Evolutionary conservation across 2,329 filamentous ascomycete genomes (phyloP), one percentile per base, ranked within the genome.

Genomic region (Celoporthe dispersa): DNA sequence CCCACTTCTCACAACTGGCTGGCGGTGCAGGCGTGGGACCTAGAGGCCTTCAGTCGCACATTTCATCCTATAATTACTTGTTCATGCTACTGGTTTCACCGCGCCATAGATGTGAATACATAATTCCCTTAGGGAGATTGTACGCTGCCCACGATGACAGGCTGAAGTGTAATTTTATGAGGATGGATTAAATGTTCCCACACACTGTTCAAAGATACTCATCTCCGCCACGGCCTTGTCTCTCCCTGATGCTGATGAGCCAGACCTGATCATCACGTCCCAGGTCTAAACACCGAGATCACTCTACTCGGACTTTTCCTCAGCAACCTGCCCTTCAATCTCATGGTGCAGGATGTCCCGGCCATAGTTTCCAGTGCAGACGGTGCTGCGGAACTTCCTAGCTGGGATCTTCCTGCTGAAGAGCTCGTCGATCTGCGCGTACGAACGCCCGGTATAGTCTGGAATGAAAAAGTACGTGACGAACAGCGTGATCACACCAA

Each of bases 361-460:
- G 11, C 60, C 60, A 62, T 62, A 62, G 25, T 41, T 62, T 3
- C 60, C 60, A 22, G 60, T 62, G 28, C 60, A 62, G 12, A 62
- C 60, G 11, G 60, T 62, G 33, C 8, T 28, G 7, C 37, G 31
- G 35, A 62, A 62, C 39, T 62, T 62, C 37, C 60, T 62, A 9
- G 60, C 60, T 7, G 37, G 19, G 6, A 62, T 39, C 22, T 28
- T n/a, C 35, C 60, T n/a, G 25, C 60, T 39, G 35, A 62, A 62
- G 33, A 62, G 35, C 60, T 62, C 60, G 60, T 62, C 60, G 22
- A 62, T 41, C 35, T 62, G 60, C 12, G 60, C 60, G 35, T 62
- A 62, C 35, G 60, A 62, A 2, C 60, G 60, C 33, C 60, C 60
- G 14, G 60, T 62, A n/a, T 62, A 62, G 35, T 62, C 60, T 8